Base-by-base conservation (phyloP, 345 rosid genomes). In the Xanthoceras sorbifolium region DNA sequence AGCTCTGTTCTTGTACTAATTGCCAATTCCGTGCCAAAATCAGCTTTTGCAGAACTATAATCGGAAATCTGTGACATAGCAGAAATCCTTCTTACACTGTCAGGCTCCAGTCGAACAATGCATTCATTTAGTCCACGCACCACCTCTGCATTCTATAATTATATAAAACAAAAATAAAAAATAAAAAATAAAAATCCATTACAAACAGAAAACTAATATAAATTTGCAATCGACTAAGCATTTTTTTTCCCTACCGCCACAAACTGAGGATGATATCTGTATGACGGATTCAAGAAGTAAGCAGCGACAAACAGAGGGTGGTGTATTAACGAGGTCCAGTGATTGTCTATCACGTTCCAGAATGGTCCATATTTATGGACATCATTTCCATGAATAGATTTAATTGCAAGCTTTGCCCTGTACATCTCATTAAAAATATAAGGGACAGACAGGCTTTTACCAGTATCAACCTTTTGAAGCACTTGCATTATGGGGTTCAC, bases 11-110 rank as follows among this genome's bases (percentile, higher is more conserved):
- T 86, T n/a, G 87, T 82, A 54, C 81, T 80, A 31, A 82, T 69
- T 9, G 87, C 87, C 82, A 85, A 78, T 66, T 82, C 87, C 38
- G 87, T 85, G 69, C 88, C 88, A 64, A 85, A 85, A 78, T 82
- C 85, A 48, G 84, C 87, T 80, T 84, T 84, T 23, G 87, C 87
- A 64, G 83, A 78, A 71, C 69, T 80, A 70, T 78, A 86, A 59
- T 86, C 89, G 29, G 84, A 72, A 36, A 84, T 82, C 87, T 86
- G 82, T 34, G 38, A 64, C 23, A 59, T 74, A 67, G 87, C 87
- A 67, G 85, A 73, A 68, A 82, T 74, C 76, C 85, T 78, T 73
- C 75, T 82, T 60, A 46, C 60, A 14, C 64, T 80, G 63, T 84
- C 87, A 29, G 84, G 78, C 78, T 86, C 87, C 40, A 86, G 77